Evolutionary conservation across 768 basidiomycete species (phyloP).

Genomic region (Trichaptum fuscoviolaceum): DNA sequence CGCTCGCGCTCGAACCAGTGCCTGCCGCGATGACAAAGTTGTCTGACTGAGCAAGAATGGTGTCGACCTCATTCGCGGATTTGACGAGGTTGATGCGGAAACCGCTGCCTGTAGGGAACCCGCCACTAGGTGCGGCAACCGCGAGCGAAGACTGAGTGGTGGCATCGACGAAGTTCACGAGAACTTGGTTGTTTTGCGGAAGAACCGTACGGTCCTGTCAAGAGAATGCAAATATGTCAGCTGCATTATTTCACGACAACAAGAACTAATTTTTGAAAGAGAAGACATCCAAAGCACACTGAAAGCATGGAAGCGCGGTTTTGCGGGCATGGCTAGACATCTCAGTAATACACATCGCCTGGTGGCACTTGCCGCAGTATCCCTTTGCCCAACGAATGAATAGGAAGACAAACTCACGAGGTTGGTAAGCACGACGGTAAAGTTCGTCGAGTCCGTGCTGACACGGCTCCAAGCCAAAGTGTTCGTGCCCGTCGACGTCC

Average conservation of each 20-base stretch:
- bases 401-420: constrained; percentile 33
- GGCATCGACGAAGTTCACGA: constrained; percentile 53
- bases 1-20: constrained; percentile 13
- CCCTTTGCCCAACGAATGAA: too few relatives aligned
- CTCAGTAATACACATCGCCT: too few relatives aligned
- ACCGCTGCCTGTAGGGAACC: constrained; percentile 56
- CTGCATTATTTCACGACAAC: background rate
- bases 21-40: constrained; percentile 46
- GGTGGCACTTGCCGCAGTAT: too few relatives aligned
- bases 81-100: constrained; percentile 73
- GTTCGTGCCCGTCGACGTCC: constrained; percentile 9
- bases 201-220: constrained; percentile 31
- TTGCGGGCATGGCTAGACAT: background rate
- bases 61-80: constrained; percentile 37
- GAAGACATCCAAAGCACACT: too few relatives aligned
- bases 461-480: constrained; percentile 61
- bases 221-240: constrained; percentile 4
- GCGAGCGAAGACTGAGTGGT: constrained; percentile 27
- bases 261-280: too few relatives aligned
- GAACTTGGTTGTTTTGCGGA: constrained; percentile 36
- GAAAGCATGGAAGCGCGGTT: background rate
- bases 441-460: constrained; percentile 58
- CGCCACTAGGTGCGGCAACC: constrained; percentile 52
- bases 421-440: constrained; percentile 66
- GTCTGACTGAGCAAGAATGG: constrained; percentile 67